Evolutionary conservation across 31 red algal species (phyloP).

Genomic region (Odonthalia washingtoniensis): DNA sequence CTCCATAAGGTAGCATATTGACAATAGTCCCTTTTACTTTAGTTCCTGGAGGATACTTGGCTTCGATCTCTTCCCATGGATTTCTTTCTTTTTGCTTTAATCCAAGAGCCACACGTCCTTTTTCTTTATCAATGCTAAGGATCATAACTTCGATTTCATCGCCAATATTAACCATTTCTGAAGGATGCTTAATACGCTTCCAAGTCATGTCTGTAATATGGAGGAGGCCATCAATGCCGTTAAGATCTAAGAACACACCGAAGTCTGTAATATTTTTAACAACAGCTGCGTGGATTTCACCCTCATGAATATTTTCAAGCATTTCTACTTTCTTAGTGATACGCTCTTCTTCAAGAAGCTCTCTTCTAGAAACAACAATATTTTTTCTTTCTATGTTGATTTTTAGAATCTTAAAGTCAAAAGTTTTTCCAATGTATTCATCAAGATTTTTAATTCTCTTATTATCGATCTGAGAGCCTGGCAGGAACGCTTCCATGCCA

Average conservation of each 20-base stretch:
- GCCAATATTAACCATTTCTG: slow-evolving; percentile 67
- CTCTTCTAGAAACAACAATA: slow-evolving; percentile 21
- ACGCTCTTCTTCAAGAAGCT: slow-evolving; percentile 28
- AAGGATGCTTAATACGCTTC: slow-evolving; percentile 63
- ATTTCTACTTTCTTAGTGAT: slow-evolving; percentile 43
- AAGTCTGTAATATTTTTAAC: slow-evolving; percentile 93
- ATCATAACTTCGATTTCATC: slow-evolving; percentile 85
- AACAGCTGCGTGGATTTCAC: slow-evolving; percentile 85
- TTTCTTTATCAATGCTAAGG: slow-evolving; percentile 71
- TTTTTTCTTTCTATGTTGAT: slow-evolving; percentile 3
- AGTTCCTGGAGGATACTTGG: neutral
- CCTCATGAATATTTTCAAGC: slow-evolving; percentile 80
- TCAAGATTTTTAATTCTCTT: neutral
- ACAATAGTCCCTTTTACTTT: slow-evolving; percentile 52
- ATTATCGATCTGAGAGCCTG: slow-evolving; percentile 16
- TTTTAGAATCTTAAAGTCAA: slow-evolving; percentile 28
- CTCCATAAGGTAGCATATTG: slow-evolving; percentile 52
- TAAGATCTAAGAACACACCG: slow-evolving; percentile 85
- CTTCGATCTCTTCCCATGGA: slow-evolving; percentile 27
- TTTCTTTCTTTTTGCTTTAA: slow-evolving; percentile 20
- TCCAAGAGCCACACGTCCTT: slow-evolving; percentile 90
- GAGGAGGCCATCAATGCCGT: slow-evolving; percentile 92
- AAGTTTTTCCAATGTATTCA: slow-evolving; percentile 7
- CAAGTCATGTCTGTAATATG: slow-evolving; percentile 93
- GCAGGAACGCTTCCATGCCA: slow-evolving; percentile 29